Conservation (phyloP, 208 protist species). For the Hexamita inflata region DNA sequence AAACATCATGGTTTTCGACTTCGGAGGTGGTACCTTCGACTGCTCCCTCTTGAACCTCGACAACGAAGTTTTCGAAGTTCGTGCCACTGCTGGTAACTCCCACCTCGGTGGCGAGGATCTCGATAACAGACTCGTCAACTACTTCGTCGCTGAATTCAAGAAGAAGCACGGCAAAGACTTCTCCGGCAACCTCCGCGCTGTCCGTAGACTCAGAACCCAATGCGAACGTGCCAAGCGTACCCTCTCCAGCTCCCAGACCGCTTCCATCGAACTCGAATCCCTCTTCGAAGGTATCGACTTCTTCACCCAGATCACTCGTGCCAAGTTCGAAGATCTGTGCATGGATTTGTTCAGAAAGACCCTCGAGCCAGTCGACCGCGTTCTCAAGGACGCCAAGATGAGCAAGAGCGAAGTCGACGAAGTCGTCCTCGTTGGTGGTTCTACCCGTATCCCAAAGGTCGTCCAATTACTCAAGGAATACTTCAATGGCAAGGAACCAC, state of each 20-base stretch:
- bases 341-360: constrained; percentile 66
- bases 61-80: constrained; percentile 92
- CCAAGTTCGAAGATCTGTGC: constrained; percentile 54
- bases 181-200: not conserved
- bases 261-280: constrained; percentile 31
- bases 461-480: constrained; percentile 25
- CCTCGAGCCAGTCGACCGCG: constrained; percentile 68
- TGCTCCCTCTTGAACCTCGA: constrained; percentile 95
- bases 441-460: constrained; percentile 38
- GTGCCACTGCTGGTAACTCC: constrained; percentile 92
- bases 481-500: constrained; percentile 34
- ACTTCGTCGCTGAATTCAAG: constrained; percentile 21
- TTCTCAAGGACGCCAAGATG: constrained; percentile 53
- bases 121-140: constrained; percentile 28
- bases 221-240: constrained; percentile 38
- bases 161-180: constrained; percentile 16
- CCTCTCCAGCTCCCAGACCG: constrained; percentile 19
- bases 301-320: constrained; percentile 32
- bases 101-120: constrained; percentile 91
- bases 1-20: constrained; percentile 78
- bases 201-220: not conserved
- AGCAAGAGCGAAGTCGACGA: constrained; percentile 36
- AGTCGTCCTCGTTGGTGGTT: constrained; percentile 44
- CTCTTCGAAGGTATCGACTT: constrained; percentile 44
- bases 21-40: constrained; percentile 70